These are phyloP conservation scores for Kuraishia cidri DNA, from an alignment of 805 yeast species.

Conservation along the genomic window DNA sequence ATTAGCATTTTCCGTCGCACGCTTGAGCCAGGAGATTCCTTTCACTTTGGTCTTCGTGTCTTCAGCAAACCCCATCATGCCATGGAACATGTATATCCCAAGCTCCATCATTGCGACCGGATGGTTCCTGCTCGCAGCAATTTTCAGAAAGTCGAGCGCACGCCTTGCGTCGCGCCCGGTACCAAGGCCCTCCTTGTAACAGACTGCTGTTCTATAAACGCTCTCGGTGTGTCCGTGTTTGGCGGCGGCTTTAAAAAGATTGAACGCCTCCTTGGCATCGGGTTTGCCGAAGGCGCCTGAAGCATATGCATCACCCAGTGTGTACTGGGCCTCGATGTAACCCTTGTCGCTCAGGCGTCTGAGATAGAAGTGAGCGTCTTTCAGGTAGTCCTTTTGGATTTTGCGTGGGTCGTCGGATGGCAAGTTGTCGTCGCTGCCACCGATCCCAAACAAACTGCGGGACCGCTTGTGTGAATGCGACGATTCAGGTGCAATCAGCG, in stretches of 20 bases:
- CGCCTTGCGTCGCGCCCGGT: constrained; percentile 82
- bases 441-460: too few relatives aligned
- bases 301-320: constrained; percentile 82
- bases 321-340: constrained; percentile 82
- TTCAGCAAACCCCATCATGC: constrained; percentile 72
- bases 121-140: constrained; percentile 86
- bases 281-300: constrained; percentile 78
- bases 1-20: constrained; percentile 80
- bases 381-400: constrained; percentile 45
- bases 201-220: constrained; percentile 84
- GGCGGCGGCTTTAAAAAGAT: constrained; percentile 79
- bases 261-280: constrained; percentile 70
- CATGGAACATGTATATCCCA: constrained; percentile 80
- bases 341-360: constrained; percentile 72
- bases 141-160: constrained; percentile 72
- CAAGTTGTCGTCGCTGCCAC: constrained; percentile 2
- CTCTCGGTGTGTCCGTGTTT: constrained; percentile 90
- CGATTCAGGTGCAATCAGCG: too few relatives aligned
- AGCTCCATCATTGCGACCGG: constrained; percentile 95
- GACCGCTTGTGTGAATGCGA: too few relatives aligned
- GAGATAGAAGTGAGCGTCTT: constrained; percentile 69
- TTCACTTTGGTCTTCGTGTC: constrained; percentile 65
- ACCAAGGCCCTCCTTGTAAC: constrained; percentile 93
- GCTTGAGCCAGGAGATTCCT: constrained; percentile 88
- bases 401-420: neutral